Conservation (phyloP, 1,284 basidiomycete species). For the Naganishia liquefaciens region DNA sequence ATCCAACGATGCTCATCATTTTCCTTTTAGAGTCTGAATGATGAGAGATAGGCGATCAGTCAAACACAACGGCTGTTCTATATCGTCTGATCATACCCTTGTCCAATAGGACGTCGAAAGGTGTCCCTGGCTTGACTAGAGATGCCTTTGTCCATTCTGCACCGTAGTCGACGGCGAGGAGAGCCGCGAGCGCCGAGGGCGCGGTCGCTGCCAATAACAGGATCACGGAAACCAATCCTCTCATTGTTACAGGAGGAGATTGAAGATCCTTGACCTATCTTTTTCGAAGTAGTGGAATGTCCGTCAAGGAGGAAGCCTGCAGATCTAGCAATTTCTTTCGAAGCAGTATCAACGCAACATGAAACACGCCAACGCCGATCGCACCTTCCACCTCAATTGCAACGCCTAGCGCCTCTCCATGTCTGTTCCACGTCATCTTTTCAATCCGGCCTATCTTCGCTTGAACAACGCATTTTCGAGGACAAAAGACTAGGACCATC, state of each 20-base stretch:
- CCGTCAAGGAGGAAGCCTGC: neutral
- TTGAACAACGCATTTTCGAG: too few species aligned
- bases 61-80: neutral
- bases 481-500: too few species aligned
- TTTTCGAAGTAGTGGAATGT: neutral
- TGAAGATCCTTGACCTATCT: neutral
- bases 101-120: conserved; percentile 94
- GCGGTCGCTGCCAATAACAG: conserved; percentile 36
- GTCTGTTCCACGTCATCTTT: conserved; percentile 24
- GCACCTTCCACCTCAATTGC: conserved; percentile 29
- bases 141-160: conserved; percentile 95
- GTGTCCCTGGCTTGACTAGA: conserved; percentile 90
- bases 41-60: neutral
- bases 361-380: conserved; percentile 15
- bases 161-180: conserved; percentile 94
- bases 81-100: conserved; percentile 53
- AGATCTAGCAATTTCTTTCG: conserved; percentile 8
- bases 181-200: conserved; percentile 52
- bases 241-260: conserved; percentile 15
- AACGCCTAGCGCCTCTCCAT: neutral
- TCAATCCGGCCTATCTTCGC: too few species aligned
- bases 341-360: neutral
- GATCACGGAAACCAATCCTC: conserved; percentile 41
- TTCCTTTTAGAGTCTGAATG: conserved; percentile 84
- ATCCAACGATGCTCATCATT: conserved; percentile 81